These are phyloP conservation scores for Lenzites betulinus DNA, from an alignment of 768 basidiomycete species.

Conservation along the genomic window DNA sequence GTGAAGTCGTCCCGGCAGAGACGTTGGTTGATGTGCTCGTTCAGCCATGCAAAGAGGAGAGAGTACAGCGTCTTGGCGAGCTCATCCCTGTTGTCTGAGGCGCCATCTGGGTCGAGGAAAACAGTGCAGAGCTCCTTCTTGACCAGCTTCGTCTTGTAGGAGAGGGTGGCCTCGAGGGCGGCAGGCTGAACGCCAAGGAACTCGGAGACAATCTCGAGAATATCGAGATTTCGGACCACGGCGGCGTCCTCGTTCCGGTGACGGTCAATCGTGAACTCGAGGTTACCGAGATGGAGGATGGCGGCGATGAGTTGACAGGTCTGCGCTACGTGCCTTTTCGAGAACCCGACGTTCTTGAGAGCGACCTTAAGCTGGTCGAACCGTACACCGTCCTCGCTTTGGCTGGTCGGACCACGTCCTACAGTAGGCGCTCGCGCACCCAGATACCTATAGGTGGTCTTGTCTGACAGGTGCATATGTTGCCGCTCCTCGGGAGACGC, in stretches of 20 bases:
- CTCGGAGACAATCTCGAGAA: slow-evolving; percentile 82
- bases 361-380: slow-evolving; percentile 96
- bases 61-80: slow-evolving; percentile 93
- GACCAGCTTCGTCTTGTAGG: slow-evolving; percentile 90
- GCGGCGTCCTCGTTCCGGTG: slow-evolving; percentile 89
- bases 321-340: slow-evolving; percentile 93
- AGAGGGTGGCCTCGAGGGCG: slow-evolving; percentile 76
- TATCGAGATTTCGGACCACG: slow-evolving; percentile 83
- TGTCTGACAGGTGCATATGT: slow-evolving; percentile 83
- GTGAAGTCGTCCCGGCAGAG: slow-evolving; percentile 92
- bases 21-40: slow-evolving; percentile 94
- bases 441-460: slow-evolving; percentile 83
- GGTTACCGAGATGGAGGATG: slow-evolving; percentile 94
- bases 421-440: slow-evolving; percentile 46
- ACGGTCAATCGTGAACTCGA: slow-evolving; percentile 88
- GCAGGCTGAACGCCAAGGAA: slow-evolving; percentile 82
- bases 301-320: slow-evolving; percentile 94
- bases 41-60: slow-evolving; percentile 93
- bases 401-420: slow-evolving; percentile 40
- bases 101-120: slow-evolving; percentile 93
- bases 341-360: slow-evolving; percentile 89
- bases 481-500: slow-evolving; percentile 86
- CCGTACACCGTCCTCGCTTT: slow-evolving; percentile 80
- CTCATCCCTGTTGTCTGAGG: slow-evolving; percentile 91
- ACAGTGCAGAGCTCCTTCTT: slow-evolving; percentile 97